Evolutionary conservation across 352 stramenopile genomes (phyloP).

Genomic region (Phytophthora cryptogea): DNA sequence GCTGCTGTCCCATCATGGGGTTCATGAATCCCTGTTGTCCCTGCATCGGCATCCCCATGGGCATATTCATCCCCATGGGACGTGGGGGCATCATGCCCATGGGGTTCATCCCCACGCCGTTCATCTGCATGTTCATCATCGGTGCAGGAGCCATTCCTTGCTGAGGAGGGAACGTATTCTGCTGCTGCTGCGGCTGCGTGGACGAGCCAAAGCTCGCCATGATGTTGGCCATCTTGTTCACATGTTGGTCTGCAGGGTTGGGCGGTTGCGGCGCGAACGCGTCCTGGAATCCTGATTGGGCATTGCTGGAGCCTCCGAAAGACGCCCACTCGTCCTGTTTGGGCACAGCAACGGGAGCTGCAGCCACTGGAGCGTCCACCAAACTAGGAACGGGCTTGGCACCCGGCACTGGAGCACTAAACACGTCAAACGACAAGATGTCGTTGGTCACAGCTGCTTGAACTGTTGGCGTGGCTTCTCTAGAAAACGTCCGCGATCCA

Average conservation of each 20-base stretch:
- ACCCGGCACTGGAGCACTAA: slow-evolving; percentile 42
- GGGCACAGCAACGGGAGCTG: slow-evolving; percentile 1
- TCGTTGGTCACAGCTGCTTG: slow-evolving; percentile 40
- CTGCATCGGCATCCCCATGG: slow-evolving; percentile 35
- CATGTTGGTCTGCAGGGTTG: slow-evolving; percentile 52
- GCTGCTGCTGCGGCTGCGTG: slow-evolving; percentile 29
- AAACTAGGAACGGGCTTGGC: slow-evolving; percentile 25
- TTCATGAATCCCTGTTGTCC: slow-evolving; percentile 38
- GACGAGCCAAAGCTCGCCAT: slow-evolving; percentile 80
- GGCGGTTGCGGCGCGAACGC: slow-evolving; percentile 45
- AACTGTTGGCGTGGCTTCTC: slow-evolving; percentile 38
- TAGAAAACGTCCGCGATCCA: slow-evolving; percentile 40
- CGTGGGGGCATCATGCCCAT: slow-evolving; percentile 36
- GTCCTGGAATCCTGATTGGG: slow-evolving; percentile 43
- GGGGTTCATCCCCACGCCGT: slow-evolving; percentile 38
- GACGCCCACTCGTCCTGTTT: slow-evolving; percentile 79
- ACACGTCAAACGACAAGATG: slow-evolving; percentile 79
- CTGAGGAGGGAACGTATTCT: slow-evolving; percentile 46
- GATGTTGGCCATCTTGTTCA: slow-evolving; percentile 86
- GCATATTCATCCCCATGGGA: slow-evolving; percentile 37
- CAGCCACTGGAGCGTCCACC: slow-evolving; percentile 23
- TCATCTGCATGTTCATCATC: slow-evolving; percentile 60
- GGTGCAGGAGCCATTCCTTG: slow-evolving; percentile 48
- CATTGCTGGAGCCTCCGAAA: slow-evolving; percentile 60
- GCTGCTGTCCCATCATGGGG: slow-evolving; percentile 40